Base-by-base conservation (phyloP, 495 filamentous ascomycete genomes). In the Astrothelium macrocarpum region DNA sequence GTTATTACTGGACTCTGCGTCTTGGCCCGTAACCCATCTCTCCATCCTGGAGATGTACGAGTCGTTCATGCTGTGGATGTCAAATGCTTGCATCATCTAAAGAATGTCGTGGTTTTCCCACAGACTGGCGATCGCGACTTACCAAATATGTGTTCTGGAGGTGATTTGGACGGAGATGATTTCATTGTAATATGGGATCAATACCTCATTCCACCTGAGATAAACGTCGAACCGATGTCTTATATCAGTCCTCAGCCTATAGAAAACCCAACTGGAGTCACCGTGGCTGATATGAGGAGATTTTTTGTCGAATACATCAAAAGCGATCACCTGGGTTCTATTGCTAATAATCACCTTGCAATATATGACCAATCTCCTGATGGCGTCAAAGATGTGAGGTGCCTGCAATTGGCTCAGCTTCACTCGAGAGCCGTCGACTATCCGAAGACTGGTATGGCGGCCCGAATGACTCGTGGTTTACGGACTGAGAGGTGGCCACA, bases 281-380 rank as follows among this genome's bases (percentile, higher is more conserved):
- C 78, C 0, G 77, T 88, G 0, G 76, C 83, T 18, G 87, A 91
- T 62, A 81, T 97, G 46, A 88, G 82, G 2, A 78, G 82, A 0
- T 97, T 97, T 75, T 99, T 97, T 69, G 89, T 96, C 10, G 82
- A 79, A 0, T 96, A 93, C 70, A 96, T 99, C 85, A 95, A 95
- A 73, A 90, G 95, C 66, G 90, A 97, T 72, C 81, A 80, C 29
- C 80, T 98, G 20, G 84, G 84, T 3, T 78, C 75, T 36, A 95
- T 98, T 67, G 94, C 94, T 0, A 84, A 85, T 68, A 85, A 91
- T 0, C 94, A 97, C 76, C 76, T 94, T 56, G 92, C 89, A 14
- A 84, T 81, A 70, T 86, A 90, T 1, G 95, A 98, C 72, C 70
- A 60, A 9, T 75, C 81, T 12, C 70, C 71, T 0, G 72, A 80